Evolutionary conservation across 805 yeast species (phyloP).

Genomic region (Starmera dryadoides): DNA sequence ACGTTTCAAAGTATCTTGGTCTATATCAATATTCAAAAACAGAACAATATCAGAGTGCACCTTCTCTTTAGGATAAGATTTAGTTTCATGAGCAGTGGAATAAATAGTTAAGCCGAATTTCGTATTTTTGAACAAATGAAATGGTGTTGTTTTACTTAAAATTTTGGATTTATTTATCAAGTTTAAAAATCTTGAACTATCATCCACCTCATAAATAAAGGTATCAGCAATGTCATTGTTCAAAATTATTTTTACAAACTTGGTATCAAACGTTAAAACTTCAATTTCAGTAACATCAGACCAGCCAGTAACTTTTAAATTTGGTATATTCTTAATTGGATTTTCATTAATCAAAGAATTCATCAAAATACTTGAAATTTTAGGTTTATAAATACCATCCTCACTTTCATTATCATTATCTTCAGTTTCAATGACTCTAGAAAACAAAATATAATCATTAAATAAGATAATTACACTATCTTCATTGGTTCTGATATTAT

Average conservation of each 20-base stretch:
- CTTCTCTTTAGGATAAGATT: slow-evolving; percentile 43
- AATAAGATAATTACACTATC: slow-evolving; percentile 65
- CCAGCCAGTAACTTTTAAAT: slow-evolving; percentile 63
- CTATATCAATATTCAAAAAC: slow-evolving; percentile 51
- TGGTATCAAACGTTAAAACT: slow-evolving; percentile 33
- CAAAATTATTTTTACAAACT: slow-evolving; percentile 23
- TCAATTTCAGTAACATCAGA: slow-evolving; percentile 49
- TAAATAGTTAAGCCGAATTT: slow-evolving; percentile 36
- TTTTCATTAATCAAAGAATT: slow-evolving; percentile 84
- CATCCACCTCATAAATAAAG: slow-evolving; percentile 20
- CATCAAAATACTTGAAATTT: slow-evolving; percentile 77
- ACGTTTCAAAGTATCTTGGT: slow-evolving; percentile 26
- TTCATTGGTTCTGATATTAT: slow-evolving; percentile 24
- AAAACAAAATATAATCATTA: slow-evolving; percentile 69
- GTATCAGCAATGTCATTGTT: slow-evolving; percentile 11
- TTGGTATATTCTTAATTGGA: slow-evolving; percentile 65
- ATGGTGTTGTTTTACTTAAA: slow-evolving; percentile 73
- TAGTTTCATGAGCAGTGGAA: slow-evolving; percentile 63
- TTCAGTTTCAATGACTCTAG: slow-evolving; percentile 42
- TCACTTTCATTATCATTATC: slow-evolving; percentile 13
- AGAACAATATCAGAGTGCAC: slow-evolving; percentile 58
- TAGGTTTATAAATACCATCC: slow-evolving; percentile 31
- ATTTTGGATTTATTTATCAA: slow-evolving; percentile 62
- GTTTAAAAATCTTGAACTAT: slow-evolving; percentile 39
- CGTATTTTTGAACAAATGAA: slow-evolving; percentile 66